phyloP scores from a whole-genome alignment of 2,329 filamentous ascomycete genomes.

The Zasmidium angulare region DNA sequence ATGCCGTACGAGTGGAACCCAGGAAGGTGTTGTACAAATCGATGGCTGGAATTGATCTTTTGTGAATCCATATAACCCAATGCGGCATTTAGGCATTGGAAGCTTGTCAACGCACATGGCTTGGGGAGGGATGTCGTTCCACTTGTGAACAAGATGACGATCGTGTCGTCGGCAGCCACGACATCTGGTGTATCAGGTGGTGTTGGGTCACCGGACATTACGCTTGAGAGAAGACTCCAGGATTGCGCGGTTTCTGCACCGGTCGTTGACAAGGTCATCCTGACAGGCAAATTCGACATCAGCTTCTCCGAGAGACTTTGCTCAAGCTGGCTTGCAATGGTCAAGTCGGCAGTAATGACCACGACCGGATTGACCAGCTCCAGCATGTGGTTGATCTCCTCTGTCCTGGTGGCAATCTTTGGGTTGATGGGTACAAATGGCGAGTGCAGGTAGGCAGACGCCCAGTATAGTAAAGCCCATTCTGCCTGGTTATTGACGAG shows the following conservation, averaged over 20 bases:
- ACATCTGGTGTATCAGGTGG: conserved; percentile 34
- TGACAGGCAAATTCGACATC: conserved; percentile 26
- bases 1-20: conserved; percentile 36
- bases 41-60: conserved; percentile 29
- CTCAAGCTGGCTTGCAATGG: conserved; percentile 31
- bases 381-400: conserved; percentile 35
- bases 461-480: conserved; percentile 36
- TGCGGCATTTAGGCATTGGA: conserved; percentile 40
- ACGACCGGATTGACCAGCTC: conserved; percentile 30
- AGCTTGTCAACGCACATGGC: conserved; percentile 44
- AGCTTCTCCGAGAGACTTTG: conserved; percentile 27
- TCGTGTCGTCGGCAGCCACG: conserved; percentile 30
- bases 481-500: conserved; percentile 36
- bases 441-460: conserved; percentile 34
- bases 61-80: conserved; percentile 29
- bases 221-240: conserved; percentile 29
- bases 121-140: conserved; percentile 53
- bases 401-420: conserved; percentile 29
- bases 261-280: conserved; percentile 24
- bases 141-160: conserved; percentile 51
- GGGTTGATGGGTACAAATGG: conserved; percentile 35
- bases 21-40: conserved; percentile 33
- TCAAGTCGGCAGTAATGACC: conserved; percentile 27
- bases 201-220: conserved; percentile 33
- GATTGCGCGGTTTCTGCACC: conserved; percentile 19